Percentiles rank a stretch among this genome's conserved stretches.
These are phyloP conservation scores for Phytophthora idaei DNA, from an alignment of 352 stramenopile species.

Conservation along the genomic window DNA sequence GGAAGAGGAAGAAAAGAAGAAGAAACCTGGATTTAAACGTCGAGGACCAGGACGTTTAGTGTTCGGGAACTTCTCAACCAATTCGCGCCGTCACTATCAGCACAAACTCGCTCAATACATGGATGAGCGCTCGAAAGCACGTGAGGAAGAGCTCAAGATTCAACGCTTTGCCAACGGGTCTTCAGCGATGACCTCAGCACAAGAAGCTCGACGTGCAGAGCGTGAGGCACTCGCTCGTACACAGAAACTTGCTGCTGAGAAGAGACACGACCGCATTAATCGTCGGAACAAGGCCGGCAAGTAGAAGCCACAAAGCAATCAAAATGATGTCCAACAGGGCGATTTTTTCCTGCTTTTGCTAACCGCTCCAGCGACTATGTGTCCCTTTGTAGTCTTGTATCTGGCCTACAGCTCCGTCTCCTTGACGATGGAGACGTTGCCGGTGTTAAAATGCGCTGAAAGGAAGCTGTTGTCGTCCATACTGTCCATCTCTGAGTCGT, in stretches of 20 bases:
- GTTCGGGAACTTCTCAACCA: conserved; percentile 75
- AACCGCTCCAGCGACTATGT: background rate
- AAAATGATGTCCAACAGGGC: conserved; percentile 15
- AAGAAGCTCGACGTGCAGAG: conserved; percentile 66
- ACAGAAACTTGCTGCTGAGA: conserved; percentile 72
- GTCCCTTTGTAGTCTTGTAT: too few relatives aligned
- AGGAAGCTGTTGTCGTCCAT: conserved; percentile 66
- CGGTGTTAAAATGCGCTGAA: conserved; percentile 43
- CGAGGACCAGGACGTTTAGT: conserved; percentile 63
- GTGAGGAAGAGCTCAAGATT: conserved; percentile 80
- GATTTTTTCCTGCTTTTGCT: conserved; percentile 19
- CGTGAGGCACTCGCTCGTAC: conserved; percentile 67
- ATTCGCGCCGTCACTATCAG: conserved; percentile 69
- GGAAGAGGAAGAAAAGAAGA: conserved; percentile 27
- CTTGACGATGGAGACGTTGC: conserved; percentile 46
- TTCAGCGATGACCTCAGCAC: conserved; percentile 31
- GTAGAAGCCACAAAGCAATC: conserved; percentile 18
- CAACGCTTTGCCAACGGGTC: conserved; percentile 40
- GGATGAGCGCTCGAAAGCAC: conserved; percentile 57
- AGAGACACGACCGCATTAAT: conserved; percentile 84
- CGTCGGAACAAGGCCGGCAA: conserved; percentile 58
- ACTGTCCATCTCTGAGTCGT: conserved; percentile 76
- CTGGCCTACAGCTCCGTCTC: conserved; percentile 73
- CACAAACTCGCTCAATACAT: conserved; percentile 84
- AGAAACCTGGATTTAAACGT: conserved; percentile 36